phyloP scores from a whole-genome alignment of 2,329 filamentous ascomycete genomes.

The Ilyonectria robusta region DNA sequence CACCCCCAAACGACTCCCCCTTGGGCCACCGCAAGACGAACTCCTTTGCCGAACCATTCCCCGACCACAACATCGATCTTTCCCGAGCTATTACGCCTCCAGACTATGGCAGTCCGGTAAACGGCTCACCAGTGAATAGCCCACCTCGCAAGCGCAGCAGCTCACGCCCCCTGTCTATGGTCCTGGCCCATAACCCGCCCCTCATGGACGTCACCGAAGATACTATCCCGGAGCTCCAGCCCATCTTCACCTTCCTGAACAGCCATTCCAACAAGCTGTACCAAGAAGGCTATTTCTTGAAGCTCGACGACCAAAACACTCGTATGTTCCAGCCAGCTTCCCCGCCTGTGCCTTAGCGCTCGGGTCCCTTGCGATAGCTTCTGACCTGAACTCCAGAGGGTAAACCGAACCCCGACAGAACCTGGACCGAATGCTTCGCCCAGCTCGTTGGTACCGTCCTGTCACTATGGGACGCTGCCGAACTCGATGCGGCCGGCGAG shows the following conservation, averaged over 20 bases:
- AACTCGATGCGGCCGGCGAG: conserved; percentile 88
- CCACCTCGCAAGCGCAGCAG: conserved; percentile 62
- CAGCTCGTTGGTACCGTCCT: conserved; percentile 96
- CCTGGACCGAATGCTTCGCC: conserved; percentile 97
- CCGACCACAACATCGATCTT: conserved; percentile 54
- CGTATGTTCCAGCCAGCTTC: conserved; percentile 68
- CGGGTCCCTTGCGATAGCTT: conserved; percentile 20
- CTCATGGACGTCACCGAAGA: conserved; percentile 88
- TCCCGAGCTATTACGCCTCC: conserved; percentile 58
- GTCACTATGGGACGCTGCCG: conserved; percentile 94
- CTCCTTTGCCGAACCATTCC: conserved; percentile 51
- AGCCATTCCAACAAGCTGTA: conserved; percentile 97
- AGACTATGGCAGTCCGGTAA: conserved; percentile 60
- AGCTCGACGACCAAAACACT: conserved; percentile 93
- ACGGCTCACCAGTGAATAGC: conserved; percentile 60
- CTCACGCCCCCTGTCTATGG: conserved; percentile 86
- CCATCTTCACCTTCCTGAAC: conserved; percentile 94
- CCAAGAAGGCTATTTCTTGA: conserved; percentile 97
- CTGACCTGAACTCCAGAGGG: conserved; percentile 73
- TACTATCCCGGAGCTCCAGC: conserved; percentile 92
- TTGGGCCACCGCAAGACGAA: conserved; percentile 50
- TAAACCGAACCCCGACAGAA: conserved; percentile 85
- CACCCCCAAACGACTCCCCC: conserved; percentile 56
- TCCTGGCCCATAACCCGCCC: conserved; percentile 87
- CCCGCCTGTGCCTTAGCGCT: conserved; percentile 32